Evolutionary conservation across 805 yeast species (phyloP).

Genomic region (Cyberlindnera euphorbiiphila): DNA sequence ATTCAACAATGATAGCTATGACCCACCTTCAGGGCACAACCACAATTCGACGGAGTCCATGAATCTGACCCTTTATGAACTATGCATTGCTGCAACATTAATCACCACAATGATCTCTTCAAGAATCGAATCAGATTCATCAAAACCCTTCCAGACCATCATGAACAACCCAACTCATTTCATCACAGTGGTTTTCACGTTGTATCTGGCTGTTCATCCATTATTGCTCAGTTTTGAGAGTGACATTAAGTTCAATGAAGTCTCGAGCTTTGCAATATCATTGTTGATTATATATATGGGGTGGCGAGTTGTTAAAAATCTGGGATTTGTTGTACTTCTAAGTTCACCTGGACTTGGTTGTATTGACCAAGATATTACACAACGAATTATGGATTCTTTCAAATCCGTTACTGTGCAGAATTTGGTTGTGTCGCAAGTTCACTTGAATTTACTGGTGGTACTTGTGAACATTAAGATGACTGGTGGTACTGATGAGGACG

Average conservation of each 20-base stretch:
- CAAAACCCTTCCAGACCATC: conserved; percentile 15
- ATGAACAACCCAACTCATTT: conserved; percentile 33
- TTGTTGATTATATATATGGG: conserved; percentile 44
- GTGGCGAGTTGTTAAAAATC: conserved; percentile 46
- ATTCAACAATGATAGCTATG: conserved; percentile 21
- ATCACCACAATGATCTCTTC: conserved; percentile 34
- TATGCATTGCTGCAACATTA: conserved; percentile 25
- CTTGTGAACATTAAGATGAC: conserved; percentile 52
- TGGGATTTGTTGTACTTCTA: conserved; percentile 50
- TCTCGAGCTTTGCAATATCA: conserved; percentile 44
- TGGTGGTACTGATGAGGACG: conserved; percentile 75
- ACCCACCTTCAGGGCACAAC: conserved; percentile 24
- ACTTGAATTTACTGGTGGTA: conserved; percentile 55
- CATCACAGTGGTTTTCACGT: conserved; percentile 41
- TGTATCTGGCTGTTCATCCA: conserved; percentile 40
- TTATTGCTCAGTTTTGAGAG: conserved; percentile 24
- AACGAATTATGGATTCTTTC: conserved; percentile 45
- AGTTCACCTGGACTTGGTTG: conserved; percentile 51
- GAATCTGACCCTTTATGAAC: conserved; percentile 29
- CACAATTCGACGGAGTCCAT: conserved; percentile 24
- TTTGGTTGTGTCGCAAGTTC: conserved; percentile 56
- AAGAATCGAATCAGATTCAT: conserved; percentile 11
- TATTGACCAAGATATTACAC: no score
- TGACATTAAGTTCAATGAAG: conserved; percentile 34
- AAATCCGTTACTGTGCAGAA: conserved; percentile 43